phyloP scores from a whole-genome alignment of 306 rosid species.

The Cucurbita ficifolia region DNA sequence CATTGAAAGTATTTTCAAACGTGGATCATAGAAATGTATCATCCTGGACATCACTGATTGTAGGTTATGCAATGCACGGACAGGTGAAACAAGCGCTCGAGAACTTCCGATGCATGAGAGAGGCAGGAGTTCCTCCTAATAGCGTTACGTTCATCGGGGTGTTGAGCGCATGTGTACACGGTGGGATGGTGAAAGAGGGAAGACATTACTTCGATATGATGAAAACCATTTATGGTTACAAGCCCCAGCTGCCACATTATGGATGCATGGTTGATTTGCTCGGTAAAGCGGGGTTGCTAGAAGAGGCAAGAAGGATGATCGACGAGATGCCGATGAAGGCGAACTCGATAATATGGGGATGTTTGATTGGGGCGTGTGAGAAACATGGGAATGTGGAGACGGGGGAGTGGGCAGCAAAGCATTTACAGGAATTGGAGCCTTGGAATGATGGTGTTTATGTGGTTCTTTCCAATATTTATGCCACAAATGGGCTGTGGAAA shows the following conservation, averaged over 20 bases:
- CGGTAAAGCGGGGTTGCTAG: constrained; percentile 57
- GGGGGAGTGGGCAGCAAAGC: constrained; percentile 73
- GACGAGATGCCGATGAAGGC: constrained; percentile 75
- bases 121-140: constrained; percentile 48
- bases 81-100: constrained; percentile 51
- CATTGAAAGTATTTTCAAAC: constrained; percentile 33
- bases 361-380: constrained; percentile 74
- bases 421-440: constrained; percentile 59
- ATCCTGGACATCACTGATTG: constrained; percentile 77
- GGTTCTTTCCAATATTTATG: constrained; percentile 60
- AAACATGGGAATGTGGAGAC: constrained; percentile 54
- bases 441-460: constrained; percentile 62
- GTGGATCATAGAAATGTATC: constrained; percentile 43
- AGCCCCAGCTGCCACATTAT: constrained; percentile 48
- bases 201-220: constrained; percentile 49
- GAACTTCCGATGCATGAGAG: constrained; percentile 43
- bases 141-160: constrained; percentile 58
- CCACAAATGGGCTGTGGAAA: constrained; percentile 57
- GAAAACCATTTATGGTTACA: constrained; percentile 36
- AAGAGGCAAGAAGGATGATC: constrained; percentile 47
- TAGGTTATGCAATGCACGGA: constrained; percentile 70
- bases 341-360: constrained; percentile 57
- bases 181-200: constrained; percentile 55
- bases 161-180: constrained; percentile 66
- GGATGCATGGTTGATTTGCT: constrained; percentile 78